Evolutionary conservation across 805 yeast genomes (phyloP), one percentile per base, ranked within the genome.

Genomic region (Teunomyces tritomae): DNA sequence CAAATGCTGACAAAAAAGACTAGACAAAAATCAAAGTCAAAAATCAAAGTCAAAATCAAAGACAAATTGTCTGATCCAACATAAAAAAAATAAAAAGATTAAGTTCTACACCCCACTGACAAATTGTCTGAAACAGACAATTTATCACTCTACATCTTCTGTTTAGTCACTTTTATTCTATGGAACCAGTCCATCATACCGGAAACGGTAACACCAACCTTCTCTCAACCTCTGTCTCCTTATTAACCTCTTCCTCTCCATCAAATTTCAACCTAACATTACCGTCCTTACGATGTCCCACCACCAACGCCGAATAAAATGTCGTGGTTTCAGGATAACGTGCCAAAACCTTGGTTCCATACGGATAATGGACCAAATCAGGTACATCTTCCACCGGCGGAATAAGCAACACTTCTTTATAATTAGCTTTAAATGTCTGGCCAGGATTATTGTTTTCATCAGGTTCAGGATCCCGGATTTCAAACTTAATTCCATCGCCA

Each of bases 251-350:
- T 62, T 94, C 99, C 63, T 94, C 99, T 8, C 98, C 99, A 55
- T 92, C 98, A 59, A 94, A 94, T 58, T 82, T 80, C 47, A 94
- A 73, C 53, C 89, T 71, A 53, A 96, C 92, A 9, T 77, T 79
- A 0, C 91, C 90, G 53, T 85, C 91, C 54, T 87, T 75, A 45
- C 81, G 83, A 41, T 80, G 76, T 0, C 95, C 91, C 20, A 84
- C 83, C 2, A 94, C 97, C 43, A 87, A 88, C 0, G 99, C 99
- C 3, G 95, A 89, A 59, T 94, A 94, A 58, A 94, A 94, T 0
- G 98, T 91, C 0, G 99, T 94, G 0, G 99, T 94, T 57, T 94
- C 99, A 1, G 99, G 99, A 59, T 94, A 94, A 58, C 96, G 77
- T 0, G 97, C 99, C 49, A 94, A 72, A 3, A 94, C 98, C 54